Base-by-base conservation (phyloP, 2,329 filamentous ascomycete species). In the Neocatenulostroma microsporum region DNA sequence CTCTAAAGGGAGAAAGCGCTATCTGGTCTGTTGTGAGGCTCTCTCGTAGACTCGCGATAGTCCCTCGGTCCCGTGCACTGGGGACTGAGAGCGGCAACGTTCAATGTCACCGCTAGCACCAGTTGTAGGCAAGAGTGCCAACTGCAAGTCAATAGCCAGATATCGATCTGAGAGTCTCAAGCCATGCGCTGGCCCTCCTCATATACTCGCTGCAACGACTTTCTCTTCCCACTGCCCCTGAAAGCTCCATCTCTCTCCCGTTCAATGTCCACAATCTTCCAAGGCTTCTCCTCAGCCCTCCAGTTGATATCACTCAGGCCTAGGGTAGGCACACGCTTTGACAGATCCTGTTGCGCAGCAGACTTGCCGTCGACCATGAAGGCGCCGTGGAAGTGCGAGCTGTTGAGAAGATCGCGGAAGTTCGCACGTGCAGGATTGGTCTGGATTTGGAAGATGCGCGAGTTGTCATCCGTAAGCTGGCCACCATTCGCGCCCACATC, bases 341-440 rank as follows among this genome's bases (percentile, higher is more conserved):
- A 50, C 38, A 69, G 41, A 42, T 68, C 64, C 37, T 56, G 49
- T 40, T 58, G 54, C 26, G 48, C 49, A 9, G 48, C 36, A 25
- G 43, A 49, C 33, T 54, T 53, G 15, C 28, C 42, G 32, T 55
- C 46, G 11, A 60, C 25, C 4, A 27, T 30, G 42, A 56, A 62
- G 12, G 30, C 25, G 12, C 57, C 58, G 30, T 58, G 49, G 40
- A 53, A 61, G 25, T 46, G 45, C 8, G 44, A 39, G 2, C 53
- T 47, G 40, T 66, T 56, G 39, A 69, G 53, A 21, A 56, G 60
- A 41, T 67, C 64, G 30, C 60, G 56, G 42, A 68, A 64, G 13
- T 63, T 50, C 21, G 49, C 53, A 24, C 54, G 57, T 5, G 61
- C 59, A 7, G 54, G 50, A 43, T 65, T 61, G 26, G 64, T 47